These are phyloP conservation scores for Boletellus ananas DNA, from an alignment of 768 basidiomycete species.

Conservation along the genomic window DNA sequence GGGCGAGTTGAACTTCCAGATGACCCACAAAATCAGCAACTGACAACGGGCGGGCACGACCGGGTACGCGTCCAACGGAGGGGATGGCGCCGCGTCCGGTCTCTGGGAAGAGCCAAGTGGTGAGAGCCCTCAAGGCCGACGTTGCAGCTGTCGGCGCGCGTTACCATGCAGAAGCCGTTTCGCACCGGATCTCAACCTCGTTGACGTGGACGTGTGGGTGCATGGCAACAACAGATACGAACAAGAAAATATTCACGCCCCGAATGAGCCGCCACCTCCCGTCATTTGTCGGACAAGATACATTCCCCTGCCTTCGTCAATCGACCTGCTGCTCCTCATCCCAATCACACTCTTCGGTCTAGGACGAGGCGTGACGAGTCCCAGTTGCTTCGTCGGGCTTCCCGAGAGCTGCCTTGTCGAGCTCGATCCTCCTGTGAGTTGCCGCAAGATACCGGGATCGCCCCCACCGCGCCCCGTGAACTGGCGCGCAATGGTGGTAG, in stretches of 20 bases:
- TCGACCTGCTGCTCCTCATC: slow-evolving; percentile 56
- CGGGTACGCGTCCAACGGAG: slow-evolving; percentile 1
- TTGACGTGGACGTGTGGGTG: slow-evolving; percentile 7
- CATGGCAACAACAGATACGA: slow-evolving; percentile 10
- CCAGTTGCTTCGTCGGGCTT: slow-evolving; percentile 71
- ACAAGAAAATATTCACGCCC: slow-evolving; percentile 16
- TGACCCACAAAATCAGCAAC: neutral
- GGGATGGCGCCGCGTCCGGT: neutral
- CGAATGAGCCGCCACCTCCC: slow-evolving; percentile 39
- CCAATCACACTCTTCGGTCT: slow-evolving; percentile 79
- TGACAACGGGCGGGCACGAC: neutral
- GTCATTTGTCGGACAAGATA: slow-evolving; percentile 78
- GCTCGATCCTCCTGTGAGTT: slow-evolving; percentile 64
- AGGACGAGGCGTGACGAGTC: slow-evolving; percentile 42
- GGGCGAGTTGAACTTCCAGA: too few species aligned
- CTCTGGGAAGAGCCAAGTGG: neutral
- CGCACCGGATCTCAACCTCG: slow-evolving; percentile 10
- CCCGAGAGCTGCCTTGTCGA: slow-evolving; percentile 60
- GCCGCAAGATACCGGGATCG: slow-evolving; percentile 39
- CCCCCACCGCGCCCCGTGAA: slow-evolving; percentile 59
- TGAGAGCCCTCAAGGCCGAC: too few species aligned
- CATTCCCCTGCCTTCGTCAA: slow-evolving; percentile 67
- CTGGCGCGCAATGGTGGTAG: slow-evolving; percentile 70
- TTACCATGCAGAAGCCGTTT: slow-evolving; percentile 13
- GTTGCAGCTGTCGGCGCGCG: neutral